Conservation (phyloP, 2,329 filamentous ascomycete genomes). For the Eurotiales sp. region DNA sequence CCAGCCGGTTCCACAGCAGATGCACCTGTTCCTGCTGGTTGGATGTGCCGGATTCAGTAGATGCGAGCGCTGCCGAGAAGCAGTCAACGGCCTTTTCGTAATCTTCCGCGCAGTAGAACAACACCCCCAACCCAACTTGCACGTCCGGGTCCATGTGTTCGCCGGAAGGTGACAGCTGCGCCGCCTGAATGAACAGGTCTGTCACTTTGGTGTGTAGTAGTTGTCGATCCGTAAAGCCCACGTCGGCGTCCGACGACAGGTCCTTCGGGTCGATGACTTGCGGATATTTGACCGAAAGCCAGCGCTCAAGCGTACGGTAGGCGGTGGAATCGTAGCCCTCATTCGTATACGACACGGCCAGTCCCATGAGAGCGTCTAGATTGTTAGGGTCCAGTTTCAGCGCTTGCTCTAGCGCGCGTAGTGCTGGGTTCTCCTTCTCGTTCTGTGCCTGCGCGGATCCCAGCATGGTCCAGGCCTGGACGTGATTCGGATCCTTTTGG, state of each 20-base stretch:
- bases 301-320: slow-evolving; percentile 92
- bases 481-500: slow-evolving; percentile 80
- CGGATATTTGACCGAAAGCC: slow-evolving; percentile 94
- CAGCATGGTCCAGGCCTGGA: slow-evolving; percentile 90
- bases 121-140: slow-evolving; percentile 90
- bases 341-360: slow-evolving; percentile 96
- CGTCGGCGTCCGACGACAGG: slow-evolving; percentile 70
- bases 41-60: slow-evolving; percentile 74
- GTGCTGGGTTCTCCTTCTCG: slow-evolving; percentile 95
- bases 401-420: slow-evolving; percentile 87
- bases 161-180: slow-evolving; percentile 84
- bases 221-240: slow-evolving; percentile 92
- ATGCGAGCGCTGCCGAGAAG: slow-evolving; percentile 86
- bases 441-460: slow-evolving; percentile 95
- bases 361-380: slow-evolving; percentile 84
- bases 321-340: slow-evolving; percentile 97
- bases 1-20: slow-evolving; percentile 94
- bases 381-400: slow-evolving; percentile 84
- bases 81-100: slow-evolving; percentile 99
- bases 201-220: slow-evolving; percentile 87
- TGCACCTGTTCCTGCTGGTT: slow-evolving; percentile 86
- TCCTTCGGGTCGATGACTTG: slow-evolving; percentile 69
- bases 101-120: slow-evolving; percentile 97
- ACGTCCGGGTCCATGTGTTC: slow-evolving; percentile 98
- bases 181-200: slow-evolving; percentile 83